These are phyloP conservation scores for Ehretia macrophylla DNA, from an alignment of 257 asterid species.

Conservation along the genomic window DNA sequence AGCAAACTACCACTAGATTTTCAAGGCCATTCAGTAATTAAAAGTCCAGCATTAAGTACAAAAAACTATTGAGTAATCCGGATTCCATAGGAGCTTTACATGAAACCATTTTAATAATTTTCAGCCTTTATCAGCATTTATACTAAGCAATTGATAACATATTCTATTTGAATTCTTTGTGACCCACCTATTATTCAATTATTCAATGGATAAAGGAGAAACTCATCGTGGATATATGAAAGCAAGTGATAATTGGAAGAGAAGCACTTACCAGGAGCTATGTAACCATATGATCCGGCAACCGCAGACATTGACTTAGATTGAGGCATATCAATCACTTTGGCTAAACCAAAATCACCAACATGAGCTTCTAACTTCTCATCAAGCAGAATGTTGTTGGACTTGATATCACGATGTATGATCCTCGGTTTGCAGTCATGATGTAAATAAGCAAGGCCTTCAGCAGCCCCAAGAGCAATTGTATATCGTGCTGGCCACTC, in stretches of 20 bases:
- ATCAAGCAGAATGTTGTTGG: conserved; percentile 77
- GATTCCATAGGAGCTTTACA: no score
- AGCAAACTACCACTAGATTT: no score
- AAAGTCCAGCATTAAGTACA: no score
- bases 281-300: conserved; percentile 96
- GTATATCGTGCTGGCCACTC: conserved; percentile 85
- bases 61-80: no score
- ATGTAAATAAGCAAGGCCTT: conserved; percentile 82
- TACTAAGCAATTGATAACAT: no score
- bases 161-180: no score
- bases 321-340: conserved; percentile 93
- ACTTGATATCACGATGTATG: conserved; percentile 85
- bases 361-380: conserved; percentile 93
- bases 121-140: no score
- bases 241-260: background rate
- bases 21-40: no score
- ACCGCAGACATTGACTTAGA: conserved; percentile 92
- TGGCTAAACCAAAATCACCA: conserved; percentile 94
- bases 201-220: background rate
- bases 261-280: conserved; percentile 75
- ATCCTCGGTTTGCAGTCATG: conserved; percentile 89
- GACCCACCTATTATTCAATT: background rate
- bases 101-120: no score
- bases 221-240: background rate
- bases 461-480: conserved; percentile 84